Evolutionary conservation across 768 basidiomycete species (phyloP).

Genomic region (Chiua virens): DNA sequence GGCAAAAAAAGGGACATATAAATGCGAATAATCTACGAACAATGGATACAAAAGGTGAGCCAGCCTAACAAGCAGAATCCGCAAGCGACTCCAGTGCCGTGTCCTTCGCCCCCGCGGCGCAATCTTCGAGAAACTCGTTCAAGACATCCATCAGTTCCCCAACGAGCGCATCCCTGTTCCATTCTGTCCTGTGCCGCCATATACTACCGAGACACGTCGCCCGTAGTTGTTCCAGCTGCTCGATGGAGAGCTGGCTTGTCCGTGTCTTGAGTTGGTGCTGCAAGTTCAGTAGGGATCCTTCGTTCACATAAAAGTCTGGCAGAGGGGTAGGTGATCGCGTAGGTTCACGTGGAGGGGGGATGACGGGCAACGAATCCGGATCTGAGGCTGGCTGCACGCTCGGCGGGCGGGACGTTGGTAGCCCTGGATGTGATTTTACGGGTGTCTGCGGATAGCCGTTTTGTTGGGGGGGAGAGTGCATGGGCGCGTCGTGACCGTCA

Average conservation of each 20-base stretch:
- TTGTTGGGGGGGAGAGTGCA: constrained; percentile 7
- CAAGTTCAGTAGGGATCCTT: constrained; percentile 49
- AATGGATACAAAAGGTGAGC: neutral
- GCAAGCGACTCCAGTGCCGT: neutral
- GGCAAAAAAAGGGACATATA: constrained; percentile 8
- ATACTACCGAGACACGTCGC: constrained; percentile 76
- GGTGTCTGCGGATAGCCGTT: constrained; percentile 14
- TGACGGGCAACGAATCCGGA: constrained; percentile 19
- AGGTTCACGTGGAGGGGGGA: constrained; percentile 36
- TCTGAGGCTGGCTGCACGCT: constrained; percentile 7
- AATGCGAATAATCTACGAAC: constrained; percentile 24
- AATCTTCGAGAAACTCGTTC: constrained; percentile 66
- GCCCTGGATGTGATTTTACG: neutral
- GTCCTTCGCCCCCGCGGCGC: constrained; percentile 31
- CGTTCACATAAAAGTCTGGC: constrained; percentile 74
- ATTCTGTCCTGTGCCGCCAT: constrained; percentile 81
- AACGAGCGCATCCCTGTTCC: constrained; percentile 76
- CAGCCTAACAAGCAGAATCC: constrained; percentile 3
- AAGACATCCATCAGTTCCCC: constrained; percentile 57
- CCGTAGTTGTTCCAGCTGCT: constrained; percentile 92
- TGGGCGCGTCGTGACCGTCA: neutral
- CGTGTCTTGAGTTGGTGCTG: constrained; percentile 45
- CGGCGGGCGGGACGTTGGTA: constrained; percentile 8
- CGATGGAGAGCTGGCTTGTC: constrained; percentile 69
- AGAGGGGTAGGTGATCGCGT: constrained; percentile 67